Base-by-base conservation (phyloP, 306 rosid species). In the Psophocarpus tetragonolobus region DNA sequence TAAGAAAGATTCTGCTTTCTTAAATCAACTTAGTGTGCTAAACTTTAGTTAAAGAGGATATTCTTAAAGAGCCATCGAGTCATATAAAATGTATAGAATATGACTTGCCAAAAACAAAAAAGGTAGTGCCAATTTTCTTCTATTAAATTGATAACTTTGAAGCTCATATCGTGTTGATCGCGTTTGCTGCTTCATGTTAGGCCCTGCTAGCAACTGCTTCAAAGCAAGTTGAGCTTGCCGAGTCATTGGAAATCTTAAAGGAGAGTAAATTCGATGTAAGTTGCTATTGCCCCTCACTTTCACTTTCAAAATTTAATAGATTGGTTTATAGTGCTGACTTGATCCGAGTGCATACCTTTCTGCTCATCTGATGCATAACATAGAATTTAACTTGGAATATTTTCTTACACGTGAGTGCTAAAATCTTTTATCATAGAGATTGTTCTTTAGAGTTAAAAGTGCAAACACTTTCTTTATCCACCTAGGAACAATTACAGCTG, bases 81-180 rank as follows among this genome's bases (percentile, higher is more conserved):
- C 98, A 97, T n/a, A 94, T 94, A 60, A 94, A 89, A 78, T 89
- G 80, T 33, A 92, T 94, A 69, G 98, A 94, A 75, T 72, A 88
- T 78, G 98, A 94, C 89, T 87, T 94, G 80, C 98, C 88, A 68
- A 94, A 94, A 88, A 94, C 98, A 45, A 92, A 89, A 84, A 90
- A 84, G 84, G 98, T 94, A 87, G 80, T 77, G 78, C 44, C 78
- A 42, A 60, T 74, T 72, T 84, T 76, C 73, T 75, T 60, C 70
- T 71, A 30, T 65, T 68, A 66, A 73, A 51, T 32, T 53, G 68
- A 24, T 57, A 36, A 50, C 26, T 50, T 50, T 58, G 82, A 67
- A 68, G 41, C 74, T 57, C 68, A 71, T 48, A 6, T 80, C 73
- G n/a, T 77, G 74, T 74, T 79, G 66, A 80, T 81, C 58, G 68